A percentile compares a stretch with the other conserved stretches of the same genome.
Conservation (phyloP, 2,329 filamentous ascomycete genomes). For the Trichoderma brevicompactum region DNA sequence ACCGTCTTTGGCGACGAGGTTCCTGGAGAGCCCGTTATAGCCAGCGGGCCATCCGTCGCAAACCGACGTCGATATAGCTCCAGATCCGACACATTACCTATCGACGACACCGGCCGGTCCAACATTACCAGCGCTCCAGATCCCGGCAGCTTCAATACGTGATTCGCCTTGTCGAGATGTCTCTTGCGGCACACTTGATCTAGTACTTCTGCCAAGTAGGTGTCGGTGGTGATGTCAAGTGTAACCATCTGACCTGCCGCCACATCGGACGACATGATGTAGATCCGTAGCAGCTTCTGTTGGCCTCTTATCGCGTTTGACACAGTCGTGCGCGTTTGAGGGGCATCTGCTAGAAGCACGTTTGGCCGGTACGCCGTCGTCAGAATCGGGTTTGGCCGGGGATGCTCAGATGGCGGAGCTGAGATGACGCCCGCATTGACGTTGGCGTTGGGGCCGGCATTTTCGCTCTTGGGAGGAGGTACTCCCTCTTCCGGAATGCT, state of each 20-base stretch:
- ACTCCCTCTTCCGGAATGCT: constrained; percentile 41
- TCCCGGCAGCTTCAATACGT: constrained; percentile 76
- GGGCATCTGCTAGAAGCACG: constrained; percentile 59
- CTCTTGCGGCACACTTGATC: constrained; percentile 78
- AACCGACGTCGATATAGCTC: constrained; percentile 78
- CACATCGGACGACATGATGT: constrained; percentile 71
- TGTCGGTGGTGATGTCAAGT: constrained; percentile 78
- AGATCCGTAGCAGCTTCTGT: constrained; percentile 71
- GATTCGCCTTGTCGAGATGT: constrained; percentile 76
- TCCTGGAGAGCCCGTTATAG: constrained; percentile 69
- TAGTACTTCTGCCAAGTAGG: constrained; percentile 80
- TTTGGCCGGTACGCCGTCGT: constrained; percentile 64
- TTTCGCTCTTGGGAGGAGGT: constrained; percentile 35
- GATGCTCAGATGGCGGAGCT: constrained; percentile 39
- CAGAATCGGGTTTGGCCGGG: constrained; percentile 62
- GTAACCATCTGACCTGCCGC: constrained; percentile 75
- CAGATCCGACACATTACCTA: constrained; percentile 74
- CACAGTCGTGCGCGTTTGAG: constrained; percentile 51
- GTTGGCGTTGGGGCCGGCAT: constrained; percentile 32
- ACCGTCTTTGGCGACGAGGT: constrained; percentile 71
- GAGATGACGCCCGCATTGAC: background rate
- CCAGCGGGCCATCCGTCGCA: constrained; percentile 72
- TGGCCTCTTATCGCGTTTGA: constrained; percentile 60
- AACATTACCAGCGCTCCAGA: constrained; percentile 75
- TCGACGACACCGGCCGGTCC: constrained; percentile 77